Base-by-base conservation (phyloP, 805 yeast species). In the Vanderwaltozyma yarrowii region DNA sequence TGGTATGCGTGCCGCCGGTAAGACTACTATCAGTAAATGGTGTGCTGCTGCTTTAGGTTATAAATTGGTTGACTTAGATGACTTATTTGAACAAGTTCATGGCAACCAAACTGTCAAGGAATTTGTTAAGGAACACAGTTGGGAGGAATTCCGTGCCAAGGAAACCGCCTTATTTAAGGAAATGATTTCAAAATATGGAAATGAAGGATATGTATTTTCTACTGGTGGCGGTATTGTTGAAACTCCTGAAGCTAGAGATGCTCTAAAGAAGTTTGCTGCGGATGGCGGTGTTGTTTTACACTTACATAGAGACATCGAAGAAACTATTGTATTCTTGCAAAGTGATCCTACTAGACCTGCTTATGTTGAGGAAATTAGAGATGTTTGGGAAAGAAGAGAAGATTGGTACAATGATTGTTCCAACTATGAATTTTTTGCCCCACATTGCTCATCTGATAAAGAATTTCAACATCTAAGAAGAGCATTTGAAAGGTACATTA, bases 1-100 rank as follows among this genome's bases (percentile, higher is more conserved):
- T 56, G 98, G 98, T 31, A 92, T 92, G 98, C 75, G 98, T 58
- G 98, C 96, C 15, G 95, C 96, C 17, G 98, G 98, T 16, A 92
- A 92, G 62, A 75, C 94, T 3, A 80, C 95, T 1, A 70, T 87
- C 51, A 79, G 95, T 30, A 70, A 74, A 44, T 81, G 94, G 80
- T 75, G 83, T 48, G 79, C 95, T 8, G 61, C 71, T 21, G 68
- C 73, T 25, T 64, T 85, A 40, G 88, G 84, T 16, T 79, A 78
- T 62, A 58, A 62, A 32, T 70, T 80, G 38, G 55, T 84, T 28
- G 99, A 92, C 53, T 62, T 89, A 42, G 99, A 92, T 58, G 65
- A 68, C 11, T 69, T 71, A 19, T 73, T 89, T 43, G 95, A 83
- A 50, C 64, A 69, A 34, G 64, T 64, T 36, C 52, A 64, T 25